Base-by-base conservation (phyloP, 2,329 filamentous ascomycete species). In the Huntiella decipiens region DNA sequence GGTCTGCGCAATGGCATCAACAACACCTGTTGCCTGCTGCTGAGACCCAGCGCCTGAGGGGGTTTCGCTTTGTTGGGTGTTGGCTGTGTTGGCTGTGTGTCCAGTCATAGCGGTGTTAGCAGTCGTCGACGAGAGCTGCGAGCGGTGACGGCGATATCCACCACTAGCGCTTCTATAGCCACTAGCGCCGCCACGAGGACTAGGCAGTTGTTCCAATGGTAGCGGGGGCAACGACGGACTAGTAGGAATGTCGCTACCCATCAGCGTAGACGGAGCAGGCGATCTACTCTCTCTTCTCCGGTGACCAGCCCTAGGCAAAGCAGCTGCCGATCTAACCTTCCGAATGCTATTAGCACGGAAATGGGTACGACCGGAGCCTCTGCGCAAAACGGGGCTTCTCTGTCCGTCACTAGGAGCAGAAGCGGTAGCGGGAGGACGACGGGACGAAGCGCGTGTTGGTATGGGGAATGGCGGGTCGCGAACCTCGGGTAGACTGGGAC, bases 1-100 rank as follows among this genome's bases (percentile, higher is more conserved):
- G 0, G 88, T 92, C 57, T 93, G 87, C 1, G 91, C 87, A 60
- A 98, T 96, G 3, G 91, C 86, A 63, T 96, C 91, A 4, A 98
- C 88, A 4, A 98, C 88, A 11, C 96, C 84, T 38, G 77, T 81
- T 0, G 80, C 80, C 38, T 79, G 74, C 53, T 85, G 79, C 22
- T 28, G 22, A 28, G 22, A 28, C 22, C 22, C 22, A 8, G 22
- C 22, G 3, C 22, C 22, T 28, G 74, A 70, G 8, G 67, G 64
- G 79, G 36, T 68, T 68, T 52, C 62, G 56, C 51, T 63, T 58
- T 47, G 54, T 32, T 61, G 60, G 2, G 60, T 63, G 45, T 57
- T 57, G 35, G 54, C 54, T 6, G 65, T 66, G 33, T 63, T 60
- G 36, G 60, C 61, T 1, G 65, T 68, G 49, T 63, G 66, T 28